Conservation (phyloP, 169 alveolate genomes). For the Theileria luwenshuni region DNA sequence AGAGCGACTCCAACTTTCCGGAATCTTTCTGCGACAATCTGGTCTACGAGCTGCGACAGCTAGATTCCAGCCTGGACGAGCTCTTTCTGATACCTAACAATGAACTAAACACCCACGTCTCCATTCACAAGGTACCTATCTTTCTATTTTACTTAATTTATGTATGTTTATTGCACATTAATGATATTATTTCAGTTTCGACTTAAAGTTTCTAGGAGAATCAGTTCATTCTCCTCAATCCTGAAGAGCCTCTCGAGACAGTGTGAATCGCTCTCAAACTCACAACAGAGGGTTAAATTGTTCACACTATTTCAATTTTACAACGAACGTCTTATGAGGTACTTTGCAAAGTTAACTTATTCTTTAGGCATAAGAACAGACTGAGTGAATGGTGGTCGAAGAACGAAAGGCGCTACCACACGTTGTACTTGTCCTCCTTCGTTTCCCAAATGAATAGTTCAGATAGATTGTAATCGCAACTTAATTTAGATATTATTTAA, state of each 20-base stretch:
- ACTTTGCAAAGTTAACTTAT: no score
- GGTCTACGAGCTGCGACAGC: constrained; percentile 59
- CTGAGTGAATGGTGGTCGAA: constrained; percentile 72
- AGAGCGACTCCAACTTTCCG: constrained; percentile 14
- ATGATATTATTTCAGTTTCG: constrained; percentile 67
- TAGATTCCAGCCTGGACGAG: constrained; percentile 61
- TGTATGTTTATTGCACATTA: not conserved
- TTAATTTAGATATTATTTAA: no score
- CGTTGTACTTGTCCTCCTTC: constrained; percentile 64
- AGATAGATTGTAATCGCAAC: constrained; percentile 14
- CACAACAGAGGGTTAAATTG: constrained; percentile 37
- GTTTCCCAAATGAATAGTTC: constrained; percentile 47
- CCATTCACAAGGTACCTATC: constrained; percentile 53
- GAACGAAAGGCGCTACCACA: constrained; percentile 59
- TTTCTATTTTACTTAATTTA: not conserved
- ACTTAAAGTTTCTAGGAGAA: constrained; percentile 57
- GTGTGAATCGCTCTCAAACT: constrained; percentile 28
- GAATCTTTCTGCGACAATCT: constrained; percentile 41
- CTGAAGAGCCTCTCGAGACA: constrained; percentile 30
- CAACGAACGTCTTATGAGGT: constrained; percentile 59
- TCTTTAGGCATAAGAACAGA: constrained; percentile 58
- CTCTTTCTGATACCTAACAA: constrained; percentile 35
- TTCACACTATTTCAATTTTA: constrained; percentile 47
- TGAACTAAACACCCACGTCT: constrained; percentile 39
- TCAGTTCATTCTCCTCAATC: constrained; percentile 54